These are phyloP conservation scores for Acanthamoeba quina DNA, from an alignment of 208 protist genomes.

Conservation along the genomic window DNA sequence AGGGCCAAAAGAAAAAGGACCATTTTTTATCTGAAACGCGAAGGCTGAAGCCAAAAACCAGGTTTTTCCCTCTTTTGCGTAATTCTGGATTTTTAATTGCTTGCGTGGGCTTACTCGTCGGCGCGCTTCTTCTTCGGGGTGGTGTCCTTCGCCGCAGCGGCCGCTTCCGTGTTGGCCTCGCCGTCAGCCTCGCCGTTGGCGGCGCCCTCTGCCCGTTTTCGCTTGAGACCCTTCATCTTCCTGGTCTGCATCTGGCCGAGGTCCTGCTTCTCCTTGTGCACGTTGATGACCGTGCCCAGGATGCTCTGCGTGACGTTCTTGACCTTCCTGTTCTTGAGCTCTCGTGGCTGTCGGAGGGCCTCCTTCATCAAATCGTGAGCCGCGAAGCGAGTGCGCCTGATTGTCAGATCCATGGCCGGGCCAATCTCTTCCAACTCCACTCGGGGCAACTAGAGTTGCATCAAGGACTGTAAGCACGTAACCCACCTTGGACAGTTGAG, in stretches of 20 bases:
- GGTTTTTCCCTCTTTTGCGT: background rate
- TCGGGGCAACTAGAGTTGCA: slow-evolving; percentile 78
- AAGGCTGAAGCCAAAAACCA: background rate
- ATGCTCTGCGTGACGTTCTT: slow-evolving; percentile 82
- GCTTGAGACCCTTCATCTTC: slow-evolving; percentile 84
- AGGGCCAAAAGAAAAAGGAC: background rate
- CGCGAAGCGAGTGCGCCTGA: slow-evolving; percentile 83
- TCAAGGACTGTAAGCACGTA: background rate
- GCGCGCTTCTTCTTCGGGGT: slow-evolving; percentile 19
- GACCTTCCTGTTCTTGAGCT: slow-evolving; percentile 74
- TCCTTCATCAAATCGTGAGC: slow-evolving; percentile 72
- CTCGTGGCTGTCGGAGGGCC: slow-evolving; percentile 73
- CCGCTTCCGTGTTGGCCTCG: background rate
- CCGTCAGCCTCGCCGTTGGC: background rate
- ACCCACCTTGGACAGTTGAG: background rate
- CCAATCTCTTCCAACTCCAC: slow-evolving; percentile 90
- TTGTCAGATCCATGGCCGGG: slow-evolving; percentile 86
- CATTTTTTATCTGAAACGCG: background rate
- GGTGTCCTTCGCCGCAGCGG: background rate
- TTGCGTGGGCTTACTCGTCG: background rate
- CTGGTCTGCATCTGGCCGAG: slow-evolving; percentile 75
- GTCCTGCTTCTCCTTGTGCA: slow-evolving; percentile 84
- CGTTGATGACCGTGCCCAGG: slow-evolving; percentile 67
- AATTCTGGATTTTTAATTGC: background rate
- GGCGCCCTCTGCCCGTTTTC: slow-evolving; percentile 39